A percentile compares a stretch with the other conserved stretches of the same genome.
Conservation (phyloP, 2,329 filamentous ascomycete species). For the Ophiocordyceps australis region DNA sequence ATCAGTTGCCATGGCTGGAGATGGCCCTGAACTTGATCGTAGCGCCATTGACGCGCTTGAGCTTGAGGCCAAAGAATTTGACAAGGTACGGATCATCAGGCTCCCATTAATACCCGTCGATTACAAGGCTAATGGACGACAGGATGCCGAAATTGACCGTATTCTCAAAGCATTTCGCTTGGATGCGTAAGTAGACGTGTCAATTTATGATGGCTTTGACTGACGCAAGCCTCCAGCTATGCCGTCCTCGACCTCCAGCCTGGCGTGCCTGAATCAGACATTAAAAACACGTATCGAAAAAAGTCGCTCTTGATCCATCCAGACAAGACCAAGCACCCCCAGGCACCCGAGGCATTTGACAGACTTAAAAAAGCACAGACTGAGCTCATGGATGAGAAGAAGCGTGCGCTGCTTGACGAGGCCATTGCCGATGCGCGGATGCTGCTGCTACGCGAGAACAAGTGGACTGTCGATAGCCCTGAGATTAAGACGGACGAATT, state of each 20-base stretch:
- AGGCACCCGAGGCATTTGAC: conserved; percentile 89
- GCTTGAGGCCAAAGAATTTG: conserved; percentile 74
- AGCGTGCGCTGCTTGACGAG: conserved; percentile 74
- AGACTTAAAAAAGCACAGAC: conserved; percentile 88
- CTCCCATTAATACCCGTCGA: conserved; percentile 1
- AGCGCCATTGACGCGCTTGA: conserved; percentile 70
- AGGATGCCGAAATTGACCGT: conserved; percentile 92
- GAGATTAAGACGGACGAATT: conserved; percentile 78
- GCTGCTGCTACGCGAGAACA: conserved; percentile 84
- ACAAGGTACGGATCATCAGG: conserved; percentile 42
- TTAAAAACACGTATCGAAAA: conserved; percentile 84
- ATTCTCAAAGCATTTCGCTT: conserved; percentile 80
- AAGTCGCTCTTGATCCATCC: conserved; percentile 99
- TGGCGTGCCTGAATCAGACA: conserved; percentile 87
- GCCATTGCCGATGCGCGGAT: conserved; percentile 91
- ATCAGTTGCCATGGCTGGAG: conserved; percentile 1
- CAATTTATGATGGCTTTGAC: conserved; percentile 2
- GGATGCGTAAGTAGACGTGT: conserved; percentile 39
- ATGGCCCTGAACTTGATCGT: conserved; percentile 21
- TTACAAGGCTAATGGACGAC: no score
- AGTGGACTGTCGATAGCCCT: conserved; percentile 75
- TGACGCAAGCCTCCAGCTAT: conserved; percentile 41
- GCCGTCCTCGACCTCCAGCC: conserved; percentile 91
- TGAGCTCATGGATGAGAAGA: conserved; percentile 84
- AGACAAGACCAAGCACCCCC: conserved; percentile 86